Evolutionary conservation across 768 basidiomycete species (phyloP).

Genomic region (Lentinula lateritia): DNA sequence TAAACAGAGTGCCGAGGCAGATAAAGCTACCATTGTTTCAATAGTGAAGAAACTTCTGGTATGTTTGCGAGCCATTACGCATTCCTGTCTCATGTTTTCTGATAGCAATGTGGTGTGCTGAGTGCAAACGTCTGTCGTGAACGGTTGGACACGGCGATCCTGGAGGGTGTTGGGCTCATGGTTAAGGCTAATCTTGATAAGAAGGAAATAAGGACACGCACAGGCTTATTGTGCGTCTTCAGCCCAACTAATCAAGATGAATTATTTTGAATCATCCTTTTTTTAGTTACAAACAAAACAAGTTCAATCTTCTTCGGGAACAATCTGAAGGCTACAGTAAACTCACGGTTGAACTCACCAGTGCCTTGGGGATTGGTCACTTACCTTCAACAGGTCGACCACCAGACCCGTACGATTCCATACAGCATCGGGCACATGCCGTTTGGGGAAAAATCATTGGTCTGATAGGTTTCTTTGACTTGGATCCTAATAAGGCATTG

Average conservation of each 20-base stretch:
- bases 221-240: slow-evolving; percentile 69
- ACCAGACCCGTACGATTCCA: slow-evolving; percentile 48
- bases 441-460: slow-evolving; percentile 85
- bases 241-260: background rate
- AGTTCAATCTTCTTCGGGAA: slow-evolving; percentile 95
- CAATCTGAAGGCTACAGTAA: slow-evolving; percentile 98
- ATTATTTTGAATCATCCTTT: background rate
- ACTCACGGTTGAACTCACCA: slow-evolving; percentile 78
- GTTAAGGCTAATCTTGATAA: slow-evolving; percentile 59
- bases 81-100: background rate
- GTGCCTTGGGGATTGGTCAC: slow-evolving; percentile 72
- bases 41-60: slow-evolving; percentile 63
- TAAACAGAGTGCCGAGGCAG: slow-evolving; percentile 52
- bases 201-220: slow-evolving; percentile 77
- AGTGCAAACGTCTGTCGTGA: slow-evolving; percentile 63
- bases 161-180: slow-evolving; percentile 63
- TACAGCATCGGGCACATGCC: slow-evolving; percentile 58
- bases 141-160: slow-evolving; percentile 61
- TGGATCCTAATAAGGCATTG: slow-evolving; percentile 90
- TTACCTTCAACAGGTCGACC: slow-evolving; percentile 61
- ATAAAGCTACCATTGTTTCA: slow-evolving; percentile 54
- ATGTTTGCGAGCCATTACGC: slow-evolving; percentile 17
- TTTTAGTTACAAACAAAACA: slow-evolving; percentile 90
- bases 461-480: slow-evolving; percentile 92
- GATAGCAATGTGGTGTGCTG: slow-evolving; percentile 53